Evolutionary conservation across 306 rosid species (phyloP), one percentile per base, ranked within the genome.

Genomic region (Lathyrus tuberosus): DNA sequence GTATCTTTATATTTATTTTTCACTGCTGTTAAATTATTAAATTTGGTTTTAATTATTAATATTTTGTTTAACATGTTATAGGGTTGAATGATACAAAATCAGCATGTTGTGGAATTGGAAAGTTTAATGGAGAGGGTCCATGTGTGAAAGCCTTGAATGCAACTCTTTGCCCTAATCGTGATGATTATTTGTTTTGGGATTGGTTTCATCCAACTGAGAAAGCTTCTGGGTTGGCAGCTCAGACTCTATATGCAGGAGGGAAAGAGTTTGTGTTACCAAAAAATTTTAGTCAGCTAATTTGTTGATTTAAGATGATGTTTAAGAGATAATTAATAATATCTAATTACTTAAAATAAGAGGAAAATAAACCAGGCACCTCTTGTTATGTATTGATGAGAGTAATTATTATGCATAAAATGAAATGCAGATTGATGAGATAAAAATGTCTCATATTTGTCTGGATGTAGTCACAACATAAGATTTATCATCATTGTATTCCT

Each of bases 71-170:
- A 20, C 26, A 31, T 64, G 7, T 56, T 69, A 57, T 42, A 85
- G 95, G 83, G 37, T 71, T 84, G 8, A 75, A 56, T 0, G 73
- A 80, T 0, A 37, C 75, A 14, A 41, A 38, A 30, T 47, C 62
- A 43, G 89, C 95, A 63, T 88, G 95, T 10, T 86, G 95, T 20
- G 91, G 91, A 62, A 40, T 6, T 52, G 89, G 86, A 11, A 60
- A 9, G 4, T 48, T 74, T 3, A 80, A 82, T 24, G 91, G 86
- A 28, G 22, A 67, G 1, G 20, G 6, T 5, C 71, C 73, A 69
- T 86, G 91, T 58, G 2, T 42, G 0, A 46, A 46, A 31, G 2
- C 42, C 6, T 2, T 10, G 0, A 38, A 61, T 6, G 48, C 86
- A 1, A 14, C 0, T 4, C n/a, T 82, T 6, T 88, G 95, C 9